Percentiles rank a stretch among this genome's conserved stretches.
These are phyloP conservation scores for Taphrina pruni DNA, from an alignment of 1,139 yeast species.

Conservation along the genomic window DNA sequence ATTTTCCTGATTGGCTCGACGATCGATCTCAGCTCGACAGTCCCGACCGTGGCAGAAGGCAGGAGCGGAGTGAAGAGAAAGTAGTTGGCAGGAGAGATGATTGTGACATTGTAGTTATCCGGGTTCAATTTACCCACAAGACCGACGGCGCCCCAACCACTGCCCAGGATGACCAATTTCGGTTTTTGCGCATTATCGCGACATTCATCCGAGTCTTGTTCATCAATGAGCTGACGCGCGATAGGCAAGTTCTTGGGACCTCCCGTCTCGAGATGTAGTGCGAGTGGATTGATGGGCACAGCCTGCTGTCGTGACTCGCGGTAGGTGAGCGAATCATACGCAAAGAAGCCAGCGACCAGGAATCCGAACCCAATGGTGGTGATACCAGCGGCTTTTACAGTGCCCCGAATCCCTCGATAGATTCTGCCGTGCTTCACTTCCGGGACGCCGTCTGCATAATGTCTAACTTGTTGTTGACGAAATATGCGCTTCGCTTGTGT, in stretches of 20 bases:
- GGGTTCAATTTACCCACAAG: constrained; percentile 85
- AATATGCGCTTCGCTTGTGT: not conserved
- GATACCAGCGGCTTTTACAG: constrained; percentile 31
- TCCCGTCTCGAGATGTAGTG: constrained; percentile 62
- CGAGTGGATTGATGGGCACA: constrained; percentile 58
- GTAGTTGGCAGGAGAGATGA: constrained; percentile 92
- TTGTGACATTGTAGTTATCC: constrained; percentile 80
- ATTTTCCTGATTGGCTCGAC: constrained; percentile 65
- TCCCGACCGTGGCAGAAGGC: constrained; percentile 93
- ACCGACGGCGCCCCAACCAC: constrained; percentile 85
- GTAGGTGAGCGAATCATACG: constrained; percentile 68
- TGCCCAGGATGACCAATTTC: constrained; percentile 85
- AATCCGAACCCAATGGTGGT: constrained; percentile 50
- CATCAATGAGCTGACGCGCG: constrained; percentile 60
- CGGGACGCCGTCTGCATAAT: not conserved
- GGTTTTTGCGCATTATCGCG: constrained; percentile 67
- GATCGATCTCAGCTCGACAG: constrained; percentile 86
- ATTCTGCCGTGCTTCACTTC: not conserved
- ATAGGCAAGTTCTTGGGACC: constrained; percentile 73
- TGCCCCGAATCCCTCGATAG: not conserved
- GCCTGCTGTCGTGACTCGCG: constrained; percentile 51
- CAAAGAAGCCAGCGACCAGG: constrained; percentile 54
- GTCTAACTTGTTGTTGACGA: not conserved
- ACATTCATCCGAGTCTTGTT: constrained; percentile 58
- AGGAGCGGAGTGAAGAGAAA: constrained; percentile 87